These are phyloP conservation scores for Claviceps monticola DNA, from an alignment of 2,329 filamentous ascomycete genomes.

Conservation along the genomic window DNA sequence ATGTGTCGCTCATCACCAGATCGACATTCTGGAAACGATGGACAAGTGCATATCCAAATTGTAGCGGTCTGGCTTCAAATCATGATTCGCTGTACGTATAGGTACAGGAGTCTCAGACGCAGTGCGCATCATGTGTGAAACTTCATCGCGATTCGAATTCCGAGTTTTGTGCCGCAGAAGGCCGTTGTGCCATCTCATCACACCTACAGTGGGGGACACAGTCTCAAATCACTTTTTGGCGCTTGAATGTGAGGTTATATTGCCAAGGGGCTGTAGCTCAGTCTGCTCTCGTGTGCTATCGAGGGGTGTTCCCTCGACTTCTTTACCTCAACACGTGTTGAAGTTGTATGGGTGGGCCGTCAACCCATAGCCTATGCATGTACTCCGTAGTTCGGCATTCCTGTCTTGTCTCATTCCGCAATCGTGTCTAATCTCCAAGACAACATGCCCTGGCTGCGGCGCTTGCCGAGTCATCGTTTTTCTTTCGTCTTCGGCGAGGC, in stretches of 20 bases:
- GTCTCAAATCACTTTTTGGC: too few relatives aligned
- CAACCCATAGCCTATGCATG: background rate
- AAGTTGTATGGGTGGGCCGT: background rate
- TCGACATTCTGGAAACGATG: too few relatives aligned
- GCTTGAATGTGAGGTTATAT: too few relatives aligned
- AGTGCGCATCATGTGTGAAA: background rate
- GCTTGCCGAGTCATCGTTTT: background rate
- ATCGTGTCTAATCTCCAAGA: background rate
- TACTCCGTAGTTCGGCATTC: background rate
- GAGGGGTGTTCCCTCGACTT: background rate
- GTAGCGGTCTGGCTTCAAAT: background rate
- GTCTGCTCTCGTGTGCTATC: background rate
- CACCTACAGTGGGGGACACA: background rate
- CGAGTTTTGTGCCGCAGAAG: background rate
- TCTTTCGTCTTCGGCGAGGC: too few relatives aligned
- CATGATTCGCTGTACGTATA: background rate
- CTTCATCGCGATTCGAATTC: background rate
- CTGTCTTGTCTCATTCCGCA: background rate
- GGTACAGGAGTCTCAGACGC: background rate
- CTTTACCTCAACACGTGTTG: background rate
- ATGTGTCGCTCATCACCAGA: too few relatives aligned
- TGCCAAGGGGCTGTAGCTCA: background rate
- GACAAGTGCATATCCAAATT: background rate
- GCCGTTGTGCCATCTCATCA: background rate
- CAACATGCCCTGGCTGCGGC: background rate